Evolutionary conservation across 768 basidiomycete genomes (phyloP).

Genomic region (Lactarius pseudohatsudake): DNA sequence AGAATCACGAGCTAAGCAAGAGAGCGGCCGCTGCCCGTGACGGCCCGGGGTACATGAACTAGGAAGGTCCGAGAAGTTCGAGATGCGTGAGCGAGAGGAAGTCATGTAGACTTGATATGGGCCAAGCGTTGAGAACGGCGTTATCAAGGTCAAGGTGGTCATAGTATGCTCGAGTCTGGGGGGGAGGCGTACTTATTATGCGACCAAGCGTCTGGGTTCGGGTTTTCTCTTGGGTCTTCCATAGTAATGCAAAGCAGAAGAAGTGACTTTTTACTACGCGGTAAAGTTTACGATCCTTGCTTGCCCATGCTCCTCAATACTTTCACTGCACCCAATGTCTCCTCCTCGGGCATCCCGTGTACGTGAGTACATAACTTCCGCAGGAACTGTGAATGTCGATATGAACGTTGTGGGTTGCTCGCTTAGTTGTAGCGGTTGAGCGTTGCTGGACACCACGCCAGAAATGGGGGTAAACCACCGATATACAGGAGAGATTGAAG

Average conservation of each 20-base stretch:
- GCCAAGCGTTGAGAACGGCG: no score
- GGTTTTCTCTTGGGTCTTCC: neutral
- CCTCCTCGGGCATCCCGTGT: neutral
- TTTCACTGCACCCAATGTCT: neutral
- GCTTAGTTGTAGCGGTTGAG: neutral
- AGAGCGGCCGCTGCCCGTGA: no score
- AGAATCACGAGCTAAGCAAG: no score
- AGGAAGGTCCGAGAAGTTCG: no score
- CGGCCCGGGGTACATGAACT: no score
- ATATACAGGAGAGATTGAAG: neutral
- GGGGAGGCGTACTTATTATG: no score
- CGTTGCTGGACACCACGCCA: conserved; percentile 6
- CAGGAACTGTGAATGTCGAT: conserved; percentile 14
- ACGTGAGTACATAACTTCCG: neutral
- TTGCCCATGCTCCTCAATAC: no score
- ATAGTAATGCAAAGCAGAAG: neutral
- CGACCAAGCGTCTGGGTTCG: neutral
- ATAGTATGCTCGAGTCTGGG: no score
- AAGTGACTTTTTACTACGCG: neutral
- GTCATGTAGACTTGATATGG: no score
- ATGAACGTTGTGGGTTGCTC: neutral
- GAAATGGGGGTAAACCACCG: neutral
- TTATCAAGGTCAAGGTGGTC: no score
- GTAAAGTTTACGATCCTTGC: neutral
- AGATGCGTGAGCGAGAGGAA: no score